A percentile compares a stretch with the other conserved stretches of the same genome.
phyloP scores from a whole-genome alignment of 1,284 basidiomycete species.

The Rugosomyces carneus region DNA sequence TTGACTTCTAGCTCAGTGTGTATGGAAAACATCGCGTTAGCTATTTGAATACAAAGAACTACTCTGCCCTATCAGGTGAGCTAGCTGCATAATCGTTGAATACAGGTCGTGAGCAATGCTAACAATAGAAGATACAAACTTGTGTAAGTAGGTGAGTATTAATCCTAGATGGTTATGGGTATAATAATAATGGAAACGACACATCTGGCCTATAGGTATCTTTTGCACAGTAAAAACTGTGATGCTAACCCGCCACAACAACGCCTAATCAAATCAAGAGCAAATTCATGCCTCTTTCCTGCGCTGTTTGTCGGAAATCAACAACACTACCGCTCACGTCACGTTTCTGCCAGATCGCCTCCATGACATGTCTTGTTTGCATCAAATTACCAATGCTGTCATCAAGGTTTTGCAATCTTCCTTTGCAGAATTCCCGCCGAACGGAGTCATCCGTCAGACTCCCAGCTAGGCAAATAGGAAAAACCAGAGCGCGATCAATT shows the following conservation, averaged over 20 bases:
- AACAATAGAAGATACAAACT: constrained; percentile 9
- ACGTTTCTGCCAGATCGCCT: constrained; percentile 62
- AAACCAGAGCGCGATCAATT: constrained; percentile 59
- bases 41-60: neutral
- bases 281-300: constrained; percentile 47
- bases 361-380: constrained; percentile 56
- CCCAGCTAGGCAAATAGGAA: constrained; percentile 68
- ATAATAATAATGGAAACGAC: constrained; percentile 12
- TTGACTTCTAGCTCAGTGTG: neutral
- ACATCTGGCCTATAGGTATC: constrained; percentile 16
- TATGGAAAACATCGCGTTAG: neutral
- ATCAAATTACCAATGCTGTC: constrained; percentile 57
- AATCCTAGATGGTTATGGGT: constrained; percentile 12
- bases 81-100: neutral
- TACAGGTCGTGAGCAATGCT: constrained; percentile 5
- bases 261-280: constrained; percentile 36
- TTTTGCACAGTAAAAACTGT: constrained; percentile 4
- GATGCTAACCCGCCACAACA: neutral
- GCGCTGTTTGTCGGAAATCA: constrained; percentile 60
- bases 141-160: constrained; percentile 12
- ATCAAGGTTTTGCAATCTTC: constrained; percentile 49
- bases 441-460: constrained; percentile 61
- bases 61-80: neutral
- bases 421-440: constrained; percentile 55
- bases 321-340: constrained; percentile 45